These are phyloP conservation scores for Ilyonectria destructans DNA, from an alignment of 2,329 filamentous ascomycete genomes.

Conservation along the genomic window DNA sequence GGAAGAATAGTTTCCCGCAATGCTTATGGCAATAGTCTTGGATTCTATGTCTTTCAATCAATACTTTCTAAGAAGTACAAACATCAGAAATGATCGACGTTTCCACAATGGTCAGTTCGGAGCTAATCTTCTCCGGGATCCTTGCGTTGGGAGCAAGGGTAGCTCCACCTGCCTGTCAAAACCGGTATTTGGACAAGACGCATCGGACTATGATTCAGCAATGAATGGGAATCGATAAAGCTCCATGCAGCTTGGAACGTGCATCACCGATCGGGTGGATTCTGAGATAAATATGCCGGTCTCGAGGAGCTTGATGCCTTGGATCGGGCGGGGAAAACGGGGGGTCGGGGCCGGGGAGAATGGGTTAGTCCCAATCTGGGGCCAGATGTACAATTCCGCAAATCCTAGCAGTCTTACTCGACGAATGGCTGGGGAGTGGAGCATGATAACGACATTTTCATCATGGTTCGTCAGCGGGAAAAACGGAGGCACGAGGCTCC, in stretches of 20 bases:
- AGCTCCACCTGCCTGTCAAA: not conserved
- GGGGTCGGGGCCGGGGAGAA: not conserved
- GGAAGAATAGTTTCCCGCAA: too few species aligned
- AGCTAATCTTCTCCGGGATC: not conserved
- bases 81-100: too few species aligned
- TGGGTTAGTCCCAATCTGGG: not conserved
- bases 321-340: not conserved
- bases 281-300: slow-evolving; percentile 17
- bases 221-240: too few species aligned
- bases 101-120: not conserved
- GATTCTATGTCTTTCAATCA: not conserved
- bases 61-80: too few species aligned
- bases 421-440: not conserved
- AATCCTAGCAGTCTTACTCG: not conserved
- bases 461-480: not conserved
- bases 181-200: too few species aligned
- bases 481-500: not conserved
- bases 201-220: too few species aligned
- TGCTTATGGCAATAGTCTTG: not conserved
- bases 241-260: slow-evolving; percentile 4
- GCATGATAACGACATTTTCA: slow-evolving; percentile 9
- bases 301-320: slow-evolving; percentile 6
- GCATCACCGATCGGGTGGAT: slow-evolving; percentile 30
- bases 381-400: not conserved
- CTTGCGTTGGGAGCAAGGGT: too few species aligned